A percentile compares a stretch with the other conserved stretches of the same genome.
Evolutionary conservation across 2,329 filamentous ascomycete genomes (phyloP).

Genomic region (Alternaria gansuensis): DNA sequence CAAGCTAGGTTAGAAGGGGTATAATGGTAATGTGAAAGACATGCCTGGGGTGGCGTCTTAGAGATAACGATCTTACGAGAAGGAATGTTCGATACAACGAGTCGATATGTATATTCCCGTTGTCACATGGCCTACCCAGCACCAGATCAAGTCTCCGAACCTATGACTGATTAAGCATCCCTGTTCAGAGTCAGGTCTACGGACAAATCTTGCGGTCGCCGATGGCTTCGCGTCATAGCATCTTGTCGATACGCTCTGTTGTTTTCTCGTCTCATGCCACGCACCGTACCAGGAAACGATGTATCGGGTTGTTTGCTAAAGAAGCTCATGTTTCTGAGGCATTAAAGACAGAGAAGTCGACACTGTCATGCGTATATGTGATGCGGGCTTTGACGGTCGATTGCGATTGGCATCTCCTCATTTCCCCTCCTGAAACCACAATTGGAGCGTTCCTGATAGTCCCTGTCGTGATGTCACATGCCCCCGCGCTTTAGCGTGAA

Average conservation of each 20-base stretch:
- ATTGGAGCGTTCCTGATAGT: neutral
- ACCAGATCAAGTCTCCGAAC: neutral
- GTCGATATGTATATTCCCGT: too few species aligned
- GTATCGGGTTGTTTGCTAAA: neutral
- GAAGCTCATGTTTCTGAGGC: neutral
- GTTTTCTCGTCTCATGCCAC: neutral
- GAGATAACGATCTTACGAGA: neutral
- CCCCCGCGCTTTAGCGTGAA: slow-evolving; percentile 30
- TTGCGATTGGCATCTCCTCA: neutral
- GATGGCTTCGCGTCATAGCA: too few species aligned
- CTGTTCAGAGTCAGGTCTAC: too few species aligned
- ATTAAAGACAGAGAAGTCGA: neutral
- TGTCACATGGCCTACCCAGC: neutral
- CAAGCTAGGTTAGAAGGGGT: slow-evolving; percentile 3
- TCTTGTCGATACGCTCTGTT: neutral
- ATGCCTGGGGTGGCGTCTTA: neutral
- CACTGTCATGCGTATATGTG: neutral
- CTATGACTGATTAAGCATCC: too few species aligned
- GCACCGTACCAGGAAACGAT: neutral
- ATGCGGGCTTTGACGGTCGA: neutral
- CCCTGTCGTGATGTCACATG: slow-evolving; percentile 30
- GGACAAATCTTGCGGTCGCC: too few species aligned
- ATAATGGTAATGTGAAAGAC: neutral
- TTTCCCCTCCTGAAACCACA: neutral
- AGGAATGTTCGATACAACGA: neutral